Evolutionary conservation across 2,329 filamentous ascomycete genomes (phyloP).

Genomic region (Ascochyta rabiei): DNA sequence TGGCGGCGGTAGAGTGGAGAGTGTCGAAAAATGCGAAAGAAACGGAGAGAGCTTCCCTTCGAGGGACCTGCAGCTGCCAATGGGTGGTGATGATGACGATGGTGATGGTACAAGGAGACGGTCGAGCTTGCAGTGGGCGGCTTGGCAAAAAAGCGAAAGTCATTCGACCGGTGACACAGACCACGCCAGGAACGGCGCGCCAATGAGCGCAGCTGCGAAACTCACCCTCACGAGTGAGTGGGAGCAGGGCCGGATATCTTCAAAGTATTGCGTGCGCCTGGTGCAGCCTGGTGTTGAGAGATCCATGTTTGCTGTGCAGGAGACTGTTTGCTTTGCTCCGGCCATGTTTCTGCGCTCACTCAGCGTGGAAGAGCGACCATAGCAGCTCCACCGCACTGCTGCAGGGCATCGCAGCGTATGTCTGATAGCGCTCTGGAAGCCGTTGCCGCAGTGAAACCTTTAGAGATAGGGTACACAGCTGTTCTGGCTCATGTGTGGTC

Average conservation of each 20-base stretch:
- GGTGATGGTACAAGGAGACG: slow-evolving; percentile 34
- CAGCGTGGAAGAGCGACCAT: background rate
- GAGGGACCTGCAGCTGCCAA: slow-evolving; percentile 46
- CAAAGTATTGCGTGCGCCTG: no score
- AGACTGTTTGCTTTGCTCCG: background rate
- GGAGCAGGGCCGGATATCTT: background rate
- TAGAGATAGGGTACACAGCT: background rate
- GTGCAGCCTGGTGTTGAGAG: background rate
- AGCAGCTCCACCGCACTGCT: background rate
- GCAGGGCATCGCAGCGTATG: background rate
- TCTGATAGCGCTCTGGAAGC: background rate
- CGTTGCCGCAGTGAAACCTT: background rate
- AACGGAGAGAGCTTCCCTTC: slow-evolving; percentile 42
- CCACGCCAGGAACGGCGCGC: slow-evolving; percentile 6
- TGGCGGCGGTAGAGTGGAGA: slow-evolving; percentile 49
- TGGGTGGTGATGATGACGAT: slow-evolving; percentile 45
- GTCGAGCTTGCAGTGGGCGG: slow-evolving; percentile 18
- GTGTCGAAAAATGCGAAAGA: slow-evolving; percentile 39
- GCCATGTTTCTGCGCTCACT: background rate
- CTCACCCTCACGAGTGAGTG: slow-evolving; percentile 1
- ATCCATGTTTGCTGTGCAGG: background rate
- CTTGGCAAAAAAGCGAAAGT: slow-evolving; percentile 19
- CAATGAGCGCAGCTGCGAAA: slow-evolving; percentile 13
- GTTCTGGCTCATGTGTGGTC: background rate
- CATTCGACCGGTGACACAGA: slow-evolving; percentile 21